Percentiles rank a stretch among this genome's conserved stretches.
These are phyloP conservation scores for Exserohilum turcica DNA, from an alignment of 2,329 filamentous ascomycete species.

Conservation along the genomic window DNA sequence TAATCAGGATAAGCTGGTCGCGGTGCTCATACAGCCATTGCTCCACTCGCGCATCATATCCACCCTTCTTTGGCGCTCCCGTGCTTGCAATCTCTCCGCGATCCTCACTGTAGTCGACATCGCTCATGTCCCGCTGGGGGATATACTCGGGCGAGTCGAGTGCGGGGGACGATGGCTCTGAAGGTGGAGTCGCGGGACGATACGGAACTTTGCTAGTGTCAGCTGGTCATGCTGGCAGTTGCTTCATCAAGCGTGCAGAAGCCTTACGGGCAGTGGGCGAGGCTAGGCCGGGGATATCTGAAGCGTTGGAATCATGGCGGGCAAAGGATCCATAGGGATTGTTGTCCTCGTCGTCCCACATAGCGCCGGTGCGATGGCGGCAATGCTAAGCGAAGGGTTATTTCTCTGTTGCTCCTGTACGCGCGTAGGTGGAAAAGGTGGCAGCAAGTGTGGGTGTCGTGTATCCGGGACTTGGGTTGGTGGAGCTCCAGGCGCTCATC, in stretches of 20 bases:
- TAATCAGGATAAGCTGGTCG: slow-evolving; percentile 86
- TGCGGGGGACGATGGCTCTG: slow-evolving; percentile 72
- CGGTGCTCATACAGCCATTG: slow-evolving; percentile 97
- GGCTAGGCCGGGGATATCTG: slow-evolving; percentile 57
- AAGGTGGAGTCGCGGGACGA: slow-evolving; percentile 66
- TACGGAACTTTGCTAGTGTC: slow-evolving; percentile 48
- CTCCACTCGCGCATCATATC: slow-evolving; percentile 93
- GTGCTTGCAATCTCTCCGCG: slow-evolving; percentile 51
- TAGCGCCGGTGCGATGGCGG: slow-evolving; percentile 47
- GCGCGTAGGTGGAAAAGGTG: neutral
- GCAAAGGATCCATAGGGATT: slow-evolving; percentile 97
- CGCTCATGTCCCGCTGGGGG: slow-evolving; percentile 60
- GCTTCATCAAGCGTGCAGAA: slow-evolving; percentile 4
- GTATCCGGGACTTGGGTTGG: slow-evolving; percentile 3
- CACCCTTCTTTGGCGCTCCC: slow-evolving; percentile 71
- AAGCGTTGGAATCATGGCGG: slow-evolving; percentile 78
- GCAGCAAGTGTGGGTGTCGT: slow-evolving; percentile 3
- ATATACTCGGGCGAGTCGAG: slow-evolving; percentile 66
- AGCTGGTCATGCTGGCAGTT: slow-evolving; percentile 7
- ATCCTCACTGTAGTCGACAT: slow-evolving; percentile 62
- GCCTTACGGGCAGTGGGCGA: slow-evolving; percentile 48
- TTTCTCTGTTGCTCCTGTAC: neutral
- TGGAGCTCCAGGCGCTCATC: slow-evolving; percentile 13
- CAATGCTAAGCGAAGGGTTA: neutral
- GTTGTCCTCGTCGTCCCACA: slow-evolving; percentile 99